Evolutionary conservation across 208 protist species (phyloP), one percentile per base, ranked within the genome.

Genomic region (Acanthamoeba polyphaga): DNA sequence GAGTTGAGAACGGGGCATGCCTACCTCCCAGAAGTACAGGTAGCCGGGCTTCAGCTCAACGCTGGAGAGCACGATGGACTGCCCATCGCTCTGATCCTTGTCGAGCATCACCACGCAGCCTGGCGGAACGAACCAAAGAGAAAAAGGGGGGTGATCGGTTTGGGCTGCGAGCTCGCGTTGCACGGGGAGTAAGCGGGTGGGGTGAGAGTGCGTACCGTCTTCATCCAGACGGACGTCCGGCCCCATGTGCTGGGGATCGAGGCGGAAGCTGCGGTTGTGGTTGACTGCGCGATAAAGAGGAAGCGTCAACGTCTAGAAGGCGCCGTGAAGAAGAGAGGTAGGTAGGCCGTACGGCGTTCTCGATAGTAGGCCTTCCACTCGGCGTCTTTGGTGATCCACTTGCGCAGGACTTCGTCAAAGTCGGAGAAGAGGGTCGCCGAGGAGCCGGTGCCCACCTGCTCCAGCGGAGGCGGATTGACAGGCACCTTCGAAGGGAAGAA

Each of bases 291-390:
- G 22, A 7, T 7, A 66, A 3, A 19, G 19, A 66, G 5, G 27
- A 43, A n/a, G n/a, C 64, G 27, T 32, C 17, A 70, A 70, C 24
- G 19, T 9, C 27, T 19, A n/a, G 34, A 76, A 12, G 27, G n/a
- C 29, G 8, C 17, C 12, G 68, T 76, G 8, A 76, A 4, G 3
- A 62, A 19, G 32, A 27, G 43, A 88, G 43, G n/a, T n/a, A 53
- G 29, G 49, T 12, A 10, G 32, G n/a, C 9, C 80, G 24, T 88
- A 88, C 80, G 27, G 24, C 80, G 46, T 22, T 88, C 80, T 88
- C 53, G 46, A 4, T 88, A 88, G 80, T 88, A 88, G 43, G 22
- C 32, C 32, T 88, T 88, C 80, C 80, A 88, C 24, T 88, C 51
- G 32, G 53, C 19, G 46, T 62, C 80, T 22, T 88, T 53, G 24